Percentiles rank a stretch among this genome's conserved stretches.
Conservation (phyloP, 2,329 filamentous ascomycete genomes). For the Aspergillus sp. region DNA sequence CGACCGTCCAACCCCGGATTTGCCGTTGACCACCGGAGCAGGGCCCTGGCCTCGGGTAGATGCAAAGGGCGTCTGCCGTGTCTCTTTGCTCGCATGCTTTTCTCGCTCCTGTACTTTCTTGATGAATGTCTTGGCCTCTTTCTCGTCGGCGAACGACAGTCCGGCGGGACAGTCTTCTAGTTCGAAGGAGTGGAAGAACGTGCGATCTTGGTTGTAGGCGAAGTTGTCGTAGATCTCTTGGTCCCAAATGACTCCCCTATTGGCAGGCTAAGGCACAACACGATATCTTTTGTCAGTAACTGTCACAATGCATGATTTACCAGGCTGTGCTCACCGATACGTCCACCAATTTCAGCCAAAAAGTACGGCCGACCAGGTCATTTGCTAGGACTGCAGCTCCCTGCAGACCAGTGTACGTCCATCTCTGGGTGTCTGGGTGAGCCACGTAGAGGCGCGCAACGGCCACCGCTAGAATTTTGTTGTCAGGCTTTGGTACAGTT, state of each 20-base stretch:
- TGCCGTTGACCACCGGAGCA: slow-evolving; percentile 45
- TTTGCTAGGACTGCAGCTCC: slow-evolving; percentile 90
- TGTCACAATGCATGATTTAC: slow-evolving; percentile 5
- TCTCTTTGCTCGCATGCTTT: slow-evolving; percentile 91
- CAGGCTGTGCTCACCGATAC: slow-evolving; percentile 72
- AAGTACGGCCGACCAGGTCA: slow-evolving; percentile 91
- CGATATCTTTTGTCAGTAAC: slow-evolving; percentile 11
- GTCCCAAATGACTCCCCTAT: slow-evolving; percentile 89
- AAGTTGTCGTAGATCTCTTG: slow-evolving; percentile 97
- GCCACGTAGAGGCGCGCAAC: slow-evolving; percentile 93
- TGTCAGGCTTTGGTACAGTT: slow-evolving; percentile 86
- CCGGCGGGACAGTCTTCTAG: slow-evolving; percentile 88
- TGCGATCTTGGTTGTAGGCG: slow-evolving; percentile 92
- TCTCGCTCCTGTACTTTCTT: slow-evolving; percentile 97
- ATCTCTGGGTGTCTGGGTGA: slow-evolving; percentile 80
- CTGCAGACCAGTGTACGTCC: slow-evolving; percentile 92
- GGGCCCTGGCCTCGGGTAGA: slow-evolving; percentile 52
- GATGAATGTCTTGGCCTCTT: slow-evolving; percentile 93
- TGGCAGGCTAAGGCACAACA: slow-evolving; percentile 60
- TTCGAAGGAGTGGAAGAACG: slow-evolving; percentile 97
- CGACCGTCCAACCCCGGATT: slow-evolving; percentile 52
- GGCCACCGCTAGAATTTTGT: slow-evolving; percentile 96
- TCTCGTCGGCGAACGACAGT: slow-evolving; percentile 92
- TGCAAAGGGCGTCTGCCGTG: slow-evolving; percentile 72
- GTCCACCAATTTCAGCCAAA: slow-evolving; percentile 97